Base-by-base conservation (phyloP, 192 early-diverging fungal species). In the Diversispora eburnea region DNA sequence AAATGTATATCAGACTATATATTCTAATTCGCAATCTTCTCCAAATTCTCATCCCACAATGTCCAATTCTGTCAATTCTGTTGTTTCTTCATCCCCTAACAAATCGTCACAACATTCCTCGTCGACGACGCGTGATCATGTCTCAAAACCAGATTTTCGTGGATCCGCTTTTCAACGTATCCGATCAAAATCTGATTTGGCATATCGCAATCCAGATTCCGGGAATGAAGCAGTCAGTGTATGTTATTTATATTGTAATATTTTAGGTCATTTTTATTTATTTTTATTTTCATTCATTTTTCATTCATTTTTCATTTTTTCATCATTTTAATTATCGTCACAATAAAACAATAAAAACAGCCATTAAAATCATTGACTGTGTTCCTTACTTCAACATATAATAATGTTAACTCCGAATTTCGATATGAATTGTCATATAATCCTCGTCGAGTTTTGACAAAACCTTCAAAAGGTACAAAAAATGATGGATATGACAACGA, bases 401-500 rank as follows among this genome's bases (percentile, higher is more conserved):
- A 84, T 41, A 82, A 82, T 43, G 91, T 90, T 68, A 95, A 97
- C 78, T 86, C 91, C n/a, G 84, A 89, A 19, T 98, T 92, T 77
- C 77, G 79, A 52, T 99, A 98, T 75, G 85, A 93, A 78, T 82
- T 88, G 17, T 75, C 86, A 3, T 83, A 88, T 46, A 93, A 94
- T 60, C 96, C 95, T 17, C 89, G 95, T 19, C 83, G 97, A 25
- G 95, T 95, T 9, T 79, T 99, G 58, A 99, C 97, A 7, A 94
- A 98, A 70, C 97, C 97, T 0, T 92, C 91, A 22, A 94, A 98
- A 71, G 91, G 92, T 3, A 84, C 87, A 19, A 88, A 89, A 74
- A 99, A 98, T 76, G 91, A 96, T 65, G 95, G 95, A 8, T 89
- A 86, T 74, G 97, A 99, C 77, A 99, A 99, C 79, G 91, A 92